Conservation (phyloP, 1,139 yeast species). For the Cylindricascospora bacillispora region DNA sequence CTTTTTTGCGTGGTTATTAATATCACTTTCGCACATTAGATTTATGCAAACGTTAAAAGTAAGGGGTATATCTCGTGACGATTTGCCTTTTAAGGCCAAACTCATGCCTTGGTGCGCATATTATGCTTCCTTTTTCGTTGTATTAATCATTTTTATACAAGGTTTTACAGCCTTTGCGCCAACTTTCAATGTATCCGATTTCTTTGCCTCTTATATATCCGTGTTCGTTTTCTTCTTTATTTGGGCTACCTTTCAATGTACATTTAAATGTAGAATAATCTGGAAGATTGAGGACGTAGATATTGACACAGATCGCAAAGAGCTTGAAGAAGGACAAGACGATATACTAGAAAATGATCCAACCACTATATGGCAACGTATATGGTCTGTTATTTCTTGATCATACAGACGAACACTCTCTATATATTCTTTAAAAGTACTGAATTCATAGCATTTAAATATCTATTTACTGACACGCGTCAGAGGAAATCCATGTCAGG, state of each 20-base stretch:
- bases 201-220: constrained; percentile 53
- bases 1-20: constrained; percentile 45
- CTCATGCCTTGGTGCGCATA: constrained; percentile 56
- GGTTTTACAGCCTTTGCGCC: constrained; percentile 25
- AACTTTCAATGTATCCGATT: constrained; percentile 32
- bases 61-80: constrained; percentile 49
- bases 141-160: constrained; percentile 46
- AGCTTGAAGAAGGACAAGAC: constrained; percentile 38
- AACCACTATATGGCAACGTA: constrained; percentile 1
- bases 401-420: too few relatives aligned
- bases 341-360: background rate
- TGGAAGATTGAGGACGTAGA: constrained; percentile 41
- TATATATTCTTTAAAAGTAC: too few relatives aligned
- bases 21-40: constrained; percentile 38
- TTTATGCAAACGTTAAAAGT: constrained; percentile 46
- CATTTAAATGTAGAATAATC: constrained; percentile 30
- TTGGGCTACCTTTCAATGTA: constrained; percentile 36
- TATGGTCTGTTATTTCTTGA: constrained; percentile 1
- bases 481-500: too few relatives aligned
- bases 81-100: constrained; percentile 51
- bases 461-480: background rate
- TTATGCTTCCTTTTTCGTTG: constrained; percentile 35
- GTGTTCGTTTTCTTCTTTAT: constrained; percentile 35
- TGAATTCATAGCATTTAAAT: background rate
- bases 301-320: constrained; percentile 47